Base-by-base conservation (phyloP, 305 asterid genomes). In the Fraxinus platypoda region DNA sequence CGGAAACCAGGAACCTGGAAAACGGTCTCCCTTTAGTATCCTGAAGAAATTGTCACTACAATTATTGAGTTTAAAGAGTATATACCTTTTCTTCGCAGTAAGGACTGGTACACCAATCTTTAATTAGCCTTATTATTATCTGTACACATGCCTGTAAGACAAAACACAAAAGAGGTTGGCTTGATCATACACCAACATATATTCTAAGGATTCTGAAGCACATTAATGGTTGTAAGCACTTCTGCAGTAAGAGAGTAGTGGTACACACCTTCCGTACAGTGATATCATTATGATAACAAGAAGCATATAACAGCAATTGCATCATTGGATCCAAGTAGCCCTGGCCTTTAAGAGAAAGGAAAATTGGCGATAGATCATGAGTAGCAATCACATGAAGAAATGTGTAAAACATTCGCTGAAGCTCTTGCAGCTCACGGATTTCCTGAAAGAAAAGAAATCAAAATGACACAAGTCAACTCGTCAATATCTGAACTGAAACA, bases 1-100 rank as follows among this genome's bases (percentile, higher is more conserved):
- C 74, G 88, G 85, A 97, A 97, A 68, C 99, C 98, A 77, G 98
- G 93, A 19, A 97, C 99, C 99, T 97, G 95, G 74, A 78, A 90
- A 88, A 74, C 26, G 83, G 7, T 75, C 34, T 75, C 62, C 75
- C 82, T 78, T 82, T 79, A 86, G 83, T 84, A 81, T 46, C 72
- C 59, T 75, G 83, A 31, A 70, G 80, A 84, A 68, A 82, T 13
- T 46, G 23, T 64, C 21, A 2, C 37, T 35, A 80, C 77, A 78
- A n/a, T 2, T 37, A 76, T 31, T 7, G 78, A 72, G 76, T 21
- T 77, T 73, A 81, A 77, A 84, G 75, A 75, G 76, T 19, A 77
- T 54, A 80, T 87, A 97, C 99, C 99, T 87, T 88, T 80, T 94
- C 98, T 84, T 88, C 90, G 46, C 91, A 94, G 82, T 81, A 78